Base-by-base conservation (phyloP, 371 early-diverging fungal genomes). In the Rhizopus stolonifer region DNA sequence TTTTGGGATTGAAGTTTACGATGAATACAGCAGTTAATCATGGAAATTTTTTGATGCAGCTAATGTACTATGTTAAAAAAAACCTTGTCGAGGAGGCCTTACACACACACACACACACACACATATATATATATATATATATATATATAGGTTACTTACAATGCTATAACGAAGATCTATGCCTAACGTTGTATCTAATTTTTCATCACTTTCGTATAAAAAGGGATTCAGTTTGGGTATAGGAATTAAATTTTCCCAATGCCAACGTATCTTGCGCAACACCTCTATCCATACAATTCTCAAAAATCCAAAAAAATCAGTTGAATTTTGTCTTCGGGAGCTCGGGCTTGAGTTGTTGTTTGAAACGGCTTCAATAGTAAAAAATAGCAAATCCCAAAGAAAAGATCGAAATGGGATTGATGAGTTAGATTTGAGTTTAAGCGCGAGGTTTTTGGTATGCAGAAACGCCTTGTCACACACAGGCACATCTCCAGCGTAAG, bases 11-110 rank as follows among this genome's bases (percentile, higher is more conserved):
- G 57, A 25, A 71, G 52, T 19, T 77, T 71, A 25, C 89, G 79
- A n/a, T 72, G 61, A 29, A 88, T 81, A 65, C 94, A 94, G 58
- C 88, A 92, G 57, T 94, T 93, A 33, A 95, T 61, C 94, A 95
- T 92, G 44, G 87, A 82, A n/a, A 95, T 65, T 52, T 95, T 95
- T 77, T 95, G 95, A 55, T 92, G 85, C 3, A 92, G 46, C 72
- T 77, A 49, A 1, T n/a, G 14, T 11, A 26, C n/a, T n/a, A n/a
- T n/a, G n/a, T n/a, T n/a, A n/a, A n/a, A n/a, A n/a, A n/a, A n/a
- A n/a, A n/a, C n/a, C n/a, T n/a, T n/a, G n/a, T n/a, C n/a, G n/a
- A n/a, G n/a, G n/a, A n/a, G n/a, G n/a, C n/a, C n/a, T n/a, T n/a
- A n/a, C n/a, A n/a, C n/a, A n/a, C n/a, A n/a, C n/a, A n/a, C n/a